phyloP scores from a whole-genome alignment of 2,329 filamentous ascomycete species.

The Ophiostoma sp. region DNA sequence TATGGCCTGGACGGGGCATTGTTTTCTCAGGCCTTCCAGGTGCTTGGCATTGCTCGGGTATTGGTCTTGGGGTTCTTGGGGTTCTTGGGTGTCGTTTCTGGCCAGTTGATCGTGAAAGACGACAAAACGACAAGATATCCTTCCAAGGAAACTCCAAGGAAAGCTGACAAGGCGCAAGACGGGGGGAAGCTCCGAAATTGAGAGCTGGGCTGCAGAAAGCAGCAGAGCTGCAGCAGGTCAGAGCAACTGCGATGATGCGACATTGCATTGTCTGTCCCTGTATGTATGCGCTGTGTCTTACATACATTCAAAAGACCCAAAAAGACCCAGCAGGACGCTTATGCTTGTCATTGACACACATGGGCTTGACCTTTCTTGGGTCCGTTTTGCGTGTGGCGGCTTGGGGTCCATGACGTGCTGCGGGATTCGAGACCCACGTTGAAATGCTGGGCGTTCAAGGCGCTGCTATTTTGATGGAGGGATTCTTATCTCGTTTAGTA shows the following conservation, averaged over 20 bases:
- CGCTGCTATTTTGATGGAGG: not conserved
- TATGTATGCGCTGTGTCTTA: slow-evolving; percentile 5
- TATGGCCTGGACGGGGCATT: not conserved
- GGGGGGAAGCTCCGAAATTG: not conserved
- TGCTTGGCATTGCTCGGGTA: not conserved
- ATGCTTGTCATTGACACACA: slow-evolving; percentile 11
- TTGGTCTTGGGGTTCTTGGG: not conserved
- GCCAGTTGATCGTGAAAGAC: not conserved
- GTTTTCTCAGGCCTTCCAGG: not conserved
- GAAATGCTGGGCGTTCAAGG: not conserved
- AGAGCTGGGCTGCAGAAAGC: not conserved
- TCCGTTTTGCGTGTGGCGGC: not conserved
- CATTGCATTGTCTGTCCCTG: not conserved
- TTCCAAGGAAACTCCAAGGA: not conserved
- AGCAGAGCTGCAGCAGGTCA: not conserved
- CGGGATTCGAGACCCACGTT: not conserved
- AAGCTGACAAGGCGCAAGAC: not conserved
- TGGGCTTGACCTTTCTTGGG: not conserved
- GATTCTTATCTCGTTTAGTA: not conserved
- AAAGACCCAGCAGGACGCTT: not conserved
- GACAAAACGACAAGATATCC: not conserved
- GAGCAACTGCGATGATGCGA: not conserved
- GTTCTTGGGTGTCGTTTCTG: not conserved
- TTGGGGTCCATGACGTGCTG: slow-evolving; percentile 10
- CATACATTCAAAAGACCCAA: not conserved